A percentile compares a stretch with the other conserved stretches of the same genome.
These are phyloP conservation scores for Simplicillium aogashimaense DNA, from an alignment of 2,329 filamentous ascomycete genomes.

Conservation along the genomic window DNA sequence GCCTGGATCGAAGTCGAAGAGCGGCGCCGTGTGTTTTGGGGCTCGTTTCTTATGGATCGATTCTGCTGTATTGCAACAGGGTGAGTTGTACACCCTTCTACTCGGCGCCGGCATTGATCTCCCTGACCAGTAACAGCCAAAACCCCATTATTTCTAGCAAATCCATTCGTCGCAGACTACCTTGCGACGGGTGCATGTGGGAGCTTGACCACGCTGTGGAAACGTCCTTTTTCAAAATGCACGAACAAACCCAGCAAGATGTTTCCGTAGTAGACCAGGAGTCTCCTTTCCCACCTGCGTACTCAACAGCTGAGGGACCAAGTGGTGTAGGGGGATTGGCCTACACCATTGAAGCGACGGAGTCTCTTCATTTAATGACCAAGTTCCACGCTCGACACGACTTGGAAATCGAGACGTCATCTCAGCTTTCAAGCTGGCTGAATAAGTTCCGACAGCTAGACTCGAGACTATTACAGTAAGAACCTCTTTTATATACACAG, in stretches of 20 bases:
- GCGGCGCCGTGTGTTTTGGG: slow-evolving; percentile 29
- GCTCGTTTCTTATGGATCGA: slow-evolving; percentile 27
- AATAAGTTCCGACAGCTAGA: slow-evolving; percentile 35
- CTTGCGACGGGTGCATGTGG: slow-evolving; percentile 28
- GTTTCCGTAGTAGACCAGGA: slow-evolving; percentile 13
- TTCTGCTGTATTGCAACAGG: slow-evolving; percentile 30
- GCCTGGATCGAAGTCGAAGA: slow-evolving; percentile 28
- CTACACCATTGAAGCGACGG: slow-evolving; percentile 34
- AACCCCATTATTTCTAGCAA: slow-evolving; percentile 3
- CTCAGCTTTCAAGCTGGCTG: slow-evolving; percentile 28
- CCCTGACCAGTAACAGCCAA: no score
- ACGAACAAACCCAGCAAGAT: slow-evolving; percentile 16
- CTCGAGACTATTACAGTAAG: slow-evolving; percentile 28
- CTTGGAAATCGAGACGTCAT: slow-evolving; percentile 23
- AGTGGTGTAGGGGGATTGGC: slow-evolving; percentile 25
- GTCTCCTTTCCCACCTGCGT: slow-evolving; percentile 6
- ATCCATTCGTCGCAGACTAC: slow-evolving; percentile 19
- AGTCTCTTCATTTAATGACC: slow-evolving; percentile 29
- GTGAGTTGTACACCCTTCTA: slow-evolving; percentile 19
- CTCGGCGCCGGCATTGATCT: slow-evolving; percentile 26
- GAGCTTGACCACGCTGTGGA: slow-evolving; percentile 20
- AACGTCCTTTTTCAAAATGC: slow-evolving; percentile 11
- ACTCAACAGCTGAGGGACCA: slow-evolving; percentile 1
- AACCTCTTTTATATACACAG: no score
- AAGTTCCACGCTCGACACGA: slow-evolving; percentile 31